These are phyloP conservation scores for Paramecium sonneborni DNA, from an alignment of 73 alveolate genomes.

Conservation along the genomic window DNA sequence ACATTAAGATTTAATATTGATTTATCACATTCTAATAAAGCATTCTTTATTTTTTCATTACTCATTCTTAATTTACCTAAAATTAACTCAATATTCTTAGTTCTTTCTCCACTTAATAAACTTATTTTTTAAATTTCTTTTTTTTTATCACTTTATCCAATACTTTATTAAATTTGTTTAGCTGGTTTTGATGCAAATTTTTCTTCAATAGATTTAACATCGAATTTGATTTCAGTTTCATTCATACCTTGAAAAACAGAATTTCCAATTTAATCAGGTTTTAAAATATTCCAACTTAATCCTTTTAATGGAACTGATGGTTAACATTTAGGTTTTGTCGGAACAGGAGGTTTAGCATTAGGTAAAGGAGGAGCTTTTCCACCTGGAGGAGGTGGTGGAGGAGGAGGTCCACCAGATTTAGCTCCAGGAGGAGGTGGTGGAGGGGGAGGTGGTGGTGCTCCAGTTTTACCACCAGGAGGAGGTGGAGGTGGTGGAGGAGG, in stretches of 20 bases:
- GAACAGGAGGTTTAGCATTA: conserved; percentile 42
- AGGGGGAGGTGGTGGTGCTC: conserved; percentile 62
- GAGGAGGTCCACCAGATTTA: conserved; percentile 31
- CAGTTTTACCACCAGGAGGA: background rate
- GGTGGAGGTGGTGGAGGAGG: conserved; percentile 66
- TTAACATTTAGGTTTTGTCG: conserved; percentile 67
- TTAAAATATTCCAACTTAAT: conserved; percentile 73
- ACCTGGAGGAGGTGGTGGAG: conserved; percentile 43
- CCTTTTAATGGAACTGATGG: conserved; percentile 79
- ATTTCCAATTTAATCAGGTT: conserved; percentile 63
- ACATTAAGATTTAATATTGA: conserved; percentile 63
- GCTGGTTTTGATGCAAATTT: conserved; percentile 69
- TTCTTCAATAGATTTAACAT: conserved; percentile 60
- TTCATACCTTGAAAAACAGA: conserved; percentile 77
- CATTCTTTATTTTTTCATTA: conserved; percentile 71
- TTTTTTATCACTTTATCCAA: conserved; percentile 48
- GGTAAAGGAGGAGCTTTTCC: conserved; percentile 68
- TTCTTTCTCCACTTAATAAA: conserved; percentile 69
- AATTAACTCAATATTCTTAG: conserved; percentile 69
- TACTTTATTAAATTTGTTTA: background rate
- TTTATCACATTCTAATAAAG: conserved; percentile 70
- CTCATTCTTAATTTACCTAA: conserved; percentile 71
- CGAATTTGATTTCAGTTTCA: conserved; percentile 73
- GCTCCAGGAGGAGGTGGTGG: conserved; percentile 75
- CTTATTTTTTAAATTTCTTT: conserved; percentile 70